phyloP scores from a whole-genome alignment of 495 filamentous ascomycete genomes.

The Poronia punctata region DNA sequence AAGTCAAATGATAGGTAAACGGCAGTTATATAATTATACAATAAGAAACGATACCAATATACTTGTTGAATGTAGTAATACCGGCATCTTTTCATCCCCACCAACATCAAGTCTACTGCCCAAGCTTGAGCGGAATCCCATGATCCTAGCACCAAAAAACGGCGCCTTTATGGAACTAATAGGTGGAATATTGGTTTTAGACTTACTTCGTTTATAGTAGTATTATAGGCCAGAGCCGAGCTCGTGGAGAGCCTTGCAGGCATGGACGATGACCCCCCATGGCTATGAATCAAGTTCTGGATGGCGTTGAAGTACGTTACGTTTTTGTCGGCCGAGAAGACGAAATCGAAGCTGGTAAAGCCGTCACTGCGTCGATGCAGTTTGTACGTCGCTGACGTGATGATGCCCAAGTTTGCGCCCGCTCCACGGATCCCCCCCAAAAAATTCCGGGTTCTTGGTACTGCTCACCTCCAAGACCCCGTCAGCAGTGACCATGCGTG shows the following conservation, averaged over 20 bases:
- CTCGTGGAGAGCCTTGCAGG: conserved; percentile 15
- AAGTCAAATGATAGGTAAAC: too few relatives aligned
- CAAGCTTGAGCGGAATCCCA: too few relatives aligned
- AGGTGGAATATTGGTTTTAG: too few relatives aligned
- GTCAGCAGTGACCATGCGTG: conserved; percentile 22
- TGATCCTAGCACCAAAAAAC: too few relatives aligned
- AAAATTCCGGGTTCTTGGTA: conserved; percentile 32
- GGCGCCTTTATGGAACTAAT: too few relatives aligned
- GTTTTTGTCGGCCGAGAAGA: conserved; percentile 18
- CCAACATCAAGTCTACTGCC: too few relatives aligned
- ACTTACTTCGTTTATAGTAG: conserved; percentile 1
- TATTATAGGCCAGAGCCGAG: background rate
- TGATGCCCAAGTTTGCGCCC: conserved; percentile 41
- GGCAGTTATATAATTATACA: too few relatives aligned
- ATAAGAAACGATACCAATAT: too few relatives aligned
- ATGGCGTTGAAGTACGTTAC: conserved; percentile 16
- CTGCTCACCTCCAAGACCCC: conserved; percentile 27
- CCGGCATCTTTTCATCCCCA: too few relatives aligned
- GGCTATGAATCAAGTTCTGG: conserved; percentile 7
- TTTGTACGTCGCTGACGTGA: conserved; percentile 28
- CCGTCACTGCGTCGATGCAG: conserved; percentile 16
- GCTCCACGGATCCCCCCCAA: conserved; percentile 35
- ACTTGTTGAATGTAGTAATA: too few relatives aligned
- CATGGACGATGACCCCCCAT: conserved; percentile 13
- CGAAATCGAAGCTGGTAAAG: conserved; percentile 22